Evolutionary conservation across 768 basidiomycete genomes (phyloP), one percentile per base, ranked within the genome.

Genomic region (Macrolepiota dolichaula): DNA sequence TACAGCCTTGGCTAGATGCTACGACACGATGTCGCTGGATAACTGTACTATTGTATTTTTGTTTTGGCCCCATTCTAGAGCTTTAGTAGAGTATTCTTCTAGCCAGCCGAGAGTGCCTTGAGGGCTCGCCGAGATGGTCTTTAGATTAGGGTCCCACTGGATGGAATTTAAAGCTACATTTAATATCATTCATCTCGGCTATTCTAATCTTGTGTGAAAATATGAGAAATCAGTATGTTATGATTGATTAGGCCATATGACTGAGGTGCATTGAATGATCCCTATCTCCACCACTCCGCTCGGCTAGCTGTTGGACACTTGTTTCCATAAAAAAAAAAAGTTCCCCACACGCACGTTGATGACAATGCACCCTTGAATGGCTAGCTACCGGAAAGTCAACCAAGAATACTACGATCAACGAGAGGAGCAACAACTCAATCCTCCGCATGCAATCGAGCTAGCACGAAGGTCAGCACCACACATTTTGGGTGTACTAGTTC

Each of bases 351-450:
- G 7, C 7, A 32, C 29, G n/a, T n/a, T 7, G 7, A 32, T 32
- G 3, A 7, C 29, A 32, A 32, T 7, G 7, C 29, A 32, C 29
- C 29, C 29, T n/a, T n/a, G 7, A 32, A 54, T 51, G 50, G 62
- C 69, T 55, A 68, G 72, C 59, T 74, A 66, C 49, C 66, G 68
- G 13, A 63, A 68, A 13, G 75, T 74, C 7, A 82, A 82, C 69
- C 68, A 70, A 50, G 65, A 72, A 24, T 71, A 76, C 63, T 81
- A 76, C 62, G 69, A 80, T 55, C 46, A 63, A 3, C 27, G 56
- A 6, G 68, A 66, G 4, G 52, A 67, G 11, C 63, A 59, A 12
- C 63, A 61, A 44, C 64, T 66, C 36, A 64, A 70, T 4, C 51
- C 56, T 15, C 66, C 68, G 5, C 64, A 66, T 37, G 64, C 66